Evolutionary conservation across 306 rosid genomes (phyloP).

Genomic region (Cucumis cinereus): DNA sequence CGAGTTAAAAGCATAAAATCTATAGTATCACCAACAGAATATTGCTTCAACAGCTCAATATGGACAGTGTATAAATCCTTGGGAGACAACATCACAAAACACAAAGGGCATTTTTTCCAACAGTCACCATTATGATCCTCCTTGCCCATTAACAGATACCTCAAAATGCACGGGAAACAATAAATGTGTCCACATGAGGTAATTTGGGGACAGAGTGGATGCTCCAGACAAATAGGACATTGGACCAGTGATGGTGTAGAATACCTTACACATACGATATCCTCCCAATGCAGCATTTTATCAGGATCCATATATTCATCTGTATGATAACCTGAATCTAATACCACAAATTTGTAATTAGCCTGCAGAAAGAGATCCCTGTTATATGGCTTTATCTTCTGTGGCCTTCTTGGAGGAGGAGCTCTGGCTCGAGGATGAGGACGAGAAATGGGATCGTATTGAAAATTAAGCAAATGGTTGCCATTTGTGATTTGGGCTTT

Average conservation of each 20-base stretch:
- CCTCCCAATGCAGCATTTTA: constrained; percentile 92
- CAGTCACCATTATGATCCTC: constrained; percentile 85
- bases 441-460: constrained; percentile 77
- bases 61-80: constrained; percentile 74
- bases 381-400: constrained; percentile 70
- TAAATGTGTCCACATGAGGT: constrained; percentile 94
- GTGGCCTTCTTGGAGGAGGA: constrained; percentile 60
- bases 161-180: constrained; percentile 88
- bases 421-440: constrained; percentile 71
- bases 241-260: constrained; percentile 61
- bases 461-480: constrained; percentile 83
- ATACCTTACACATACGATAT: constrained; percentile 70
- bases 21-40: constrained; percentile 51
- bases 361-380: constrained; percentile 94
- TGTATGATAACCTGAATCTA: constrained; percentile 57
- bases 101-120: constrained; percentile 93
- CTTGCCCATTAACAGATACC: constrained; percentile 68
- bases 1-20: constrained; percentile 58
- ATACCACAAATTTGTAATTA: constrained; percentile 74
- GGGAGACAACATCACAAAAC: constrained; percentile 75
- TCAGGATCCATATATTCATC: constrained; percentile 77
- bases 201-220: constrained; percentile 86
- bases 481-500: constrained; percentile 59
- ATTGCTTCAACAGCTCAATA: constrained; percentile 58
- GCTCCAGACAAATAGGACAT: constrained; percentile 95